Evolutionary conservation across 1,139 yeast genomes (phyloP).

Genomic region (Hemisphaericaspora xylanilytica): DNA sequence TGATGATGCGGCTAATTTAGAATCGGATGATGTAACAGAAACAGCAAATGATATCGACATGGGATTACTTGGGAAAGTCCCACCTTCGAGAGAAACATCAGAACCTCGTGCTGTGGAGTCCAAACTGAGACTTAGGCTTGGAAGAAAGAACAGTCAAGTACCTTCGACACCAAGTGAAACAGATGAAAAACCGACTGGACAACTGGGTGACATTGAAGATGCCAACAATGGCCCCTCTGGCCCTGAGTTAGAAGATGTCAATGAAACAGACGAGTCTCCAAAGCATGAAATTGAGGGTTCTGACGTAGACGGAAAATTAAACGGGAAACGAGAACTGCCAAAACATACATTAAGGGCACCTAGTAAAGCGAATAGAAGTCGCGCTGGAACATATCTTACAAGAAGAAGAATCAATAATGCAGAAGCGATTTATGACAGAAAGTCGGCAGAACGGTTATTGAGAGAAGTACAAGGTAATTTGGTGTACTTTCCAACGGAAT

Average conservation of each 20-base stretch:
- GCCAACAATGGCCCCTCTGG: neutral
- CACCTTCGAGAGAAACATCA: slow-evolving; percentile 21
- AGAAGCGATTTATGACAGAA: slow-evolving; percentile 58
- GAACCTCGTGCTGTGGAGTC: slow-evolving; percentile 9
- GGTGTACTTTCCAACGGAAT: slow-evolving; percentile 85
- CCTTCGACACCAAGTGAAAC: neutral
- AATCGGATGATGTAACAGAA: slow-evolving; percentile 18
- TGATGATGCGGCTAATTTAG: slow-evolving; percentile 20
- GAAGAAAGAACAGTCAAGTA: slow-evolving; percentile 5
- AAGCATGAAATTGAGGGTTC: slow-evolving; percentile 8
- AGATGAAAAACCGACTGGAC: neutral
- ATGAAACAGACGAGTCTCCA: slow-evolving; percentile 3
- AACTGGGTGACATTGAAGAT: neutral
- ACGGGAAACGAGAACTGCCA: slow-evolving; percentile 9
- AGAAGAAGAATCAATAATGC: slow-evolving; percentile 45
- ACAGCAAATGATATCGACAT: slow-evolving; percentile 30
- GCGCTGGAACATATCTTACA: slow-evolving; percentile 29
- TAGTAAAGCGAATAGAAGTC: slow-evolving; percentile 11
- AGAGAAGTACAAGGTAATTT: slow-evolving; percentile 82
- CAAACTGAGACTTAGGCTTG: slow-evolving; percentile 10
- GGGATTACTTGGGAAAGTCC: slow-evolving; percentile 42
- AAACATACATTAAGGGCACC: slow-evolving; percentile 3
- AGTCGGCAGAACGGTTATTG: slow-evolving; percentile 72
- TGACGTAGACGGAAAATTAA: slow-evolving; percentile 8
- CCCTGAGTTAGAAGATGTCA: neutral